phyloP scores from a whole-genome alignment of 73 alveolate species.

The Tetrahymena borealis region DNA sequence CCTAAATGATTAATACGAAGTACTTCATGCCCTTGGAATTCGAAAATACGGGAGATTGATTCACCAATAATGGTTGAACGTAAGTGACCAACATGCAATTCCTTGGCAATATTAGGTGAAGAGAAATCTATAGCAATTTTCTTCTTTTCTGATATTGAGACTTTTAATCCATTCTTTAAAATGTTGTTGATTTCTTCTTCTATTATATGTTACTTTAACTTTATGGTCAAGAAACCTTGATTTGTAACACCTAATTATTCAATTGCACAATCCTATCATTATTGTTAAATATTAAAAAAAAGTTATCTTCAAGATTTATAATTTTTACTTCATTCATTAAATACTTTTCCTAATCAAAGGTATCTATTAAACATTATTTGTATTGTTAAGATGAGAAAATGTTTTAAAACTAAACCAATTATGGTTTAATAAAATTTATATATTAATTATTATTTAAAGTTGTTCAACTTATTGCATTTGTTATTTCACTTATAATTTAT shows the following conservation, averaged over 20 bases:
- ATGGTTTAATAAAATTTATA: no score
- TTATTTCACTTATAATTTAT: no score
- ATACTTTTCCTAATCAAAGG: no score
- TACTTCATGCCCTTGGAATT: constrained; percentile 96
- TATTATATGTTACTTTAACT: constrained; percentile 2
- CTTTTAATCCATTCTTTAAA: constrained; percentile 4
- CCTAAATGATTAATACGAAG: constrained; percentile 93
- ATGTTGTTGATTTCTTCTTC: constrained; percentile 16
- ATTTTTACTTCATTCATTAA: no score
- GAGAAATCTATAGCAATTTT: constrained; percentile 96
- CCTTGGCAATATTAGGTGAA: constrained; percentile 98
- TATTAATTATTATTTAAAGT: no score
- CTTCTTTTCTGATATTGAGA: constrained; percentile 11
- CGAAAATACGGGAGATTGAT: constrained; percentile 92
- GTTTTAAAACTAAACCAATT: no score
- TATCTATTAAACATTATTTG: no score
- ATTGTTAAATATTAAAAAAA: no score
- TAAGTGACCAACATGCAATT: constrained; percentile 99
- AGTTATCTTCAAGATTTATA: no score
- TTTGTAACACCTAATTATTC: constrained; percentile 13
- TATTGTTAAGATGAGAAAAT: no score
- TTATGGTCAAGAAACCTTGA: constrained; percentile 20
- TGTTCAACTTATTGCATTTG: no score
- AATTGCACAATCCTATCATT: constrained; percentile 3
- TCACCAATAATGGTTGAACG: constrained; percentile 99